Conservation (phyloP, 2,329 filamentous ascomycete species). For the Cladophialophora yegresii region DNA sequence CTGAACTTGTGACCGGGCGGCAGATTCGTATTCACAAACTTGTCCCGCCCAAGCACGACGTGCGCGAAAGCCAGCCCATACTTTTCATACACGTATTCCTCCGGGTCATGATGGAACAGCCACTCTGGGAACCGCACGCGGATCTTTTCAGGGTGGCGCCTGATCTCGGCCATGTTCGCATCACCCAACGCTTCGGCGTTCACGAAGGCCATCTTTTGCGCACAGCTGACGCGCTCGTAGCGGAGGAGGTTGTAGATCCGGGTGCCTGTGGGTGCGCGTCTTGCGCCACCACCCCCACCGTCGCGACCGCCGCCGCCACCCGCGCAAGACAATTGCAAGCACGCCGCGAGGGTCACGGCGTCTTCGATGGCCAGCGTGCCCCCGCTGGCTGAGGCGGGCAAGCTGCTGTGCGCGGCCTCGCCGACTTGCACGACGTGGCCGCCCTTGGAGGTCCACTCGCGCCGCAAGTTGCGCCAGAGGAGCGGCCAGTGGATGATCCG, state of each 20-base stretch:
- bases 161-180: neutral
- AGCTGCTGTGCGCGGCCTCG: slow-evolving; percentile 54
- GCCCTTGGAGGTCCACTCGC: slow-evolving; percentile 41
- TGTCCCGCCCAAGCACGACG: neutral
- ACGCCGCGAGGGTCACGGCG: slow-evolving; percentile 50
- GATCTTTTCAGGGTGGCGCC: neutral
- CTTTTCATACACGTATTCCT: neutral
- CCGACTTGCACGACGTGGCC: slow-evolving; percentile 51
- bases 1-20: neutral
- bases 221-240: neutral
- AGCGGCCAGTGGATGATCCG: slow-evolving; percentile 15
- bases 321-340: slow-evolving; percentile 37
- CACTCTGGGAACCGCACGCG: neutral
- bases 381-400: slow-evolving; percentile 52
- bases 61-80: neutral
- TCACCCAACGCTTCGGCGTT: neutral
- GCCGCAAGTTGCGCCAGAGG: slow-evolving; percentile 9
- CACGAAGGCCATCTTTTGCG: neutral
- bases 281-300: slow-evolving; percentile 18
- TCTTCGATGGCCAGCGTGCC: slow-evolving; percentile 55
- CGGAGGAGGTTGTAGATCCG: neutral
- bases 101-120: neutral
- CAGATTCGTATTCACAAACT: neutral
- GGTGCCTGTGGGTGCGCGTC: slow-evolving; percentile 54
- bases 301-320: neutral